Percentiles rank a stretch among this genome's conserved stretches.
Evolutionary conservation across 768 basidiomycete genomes (phyloP).

Genomic region (Podaxis carcinomalis): DNA sequence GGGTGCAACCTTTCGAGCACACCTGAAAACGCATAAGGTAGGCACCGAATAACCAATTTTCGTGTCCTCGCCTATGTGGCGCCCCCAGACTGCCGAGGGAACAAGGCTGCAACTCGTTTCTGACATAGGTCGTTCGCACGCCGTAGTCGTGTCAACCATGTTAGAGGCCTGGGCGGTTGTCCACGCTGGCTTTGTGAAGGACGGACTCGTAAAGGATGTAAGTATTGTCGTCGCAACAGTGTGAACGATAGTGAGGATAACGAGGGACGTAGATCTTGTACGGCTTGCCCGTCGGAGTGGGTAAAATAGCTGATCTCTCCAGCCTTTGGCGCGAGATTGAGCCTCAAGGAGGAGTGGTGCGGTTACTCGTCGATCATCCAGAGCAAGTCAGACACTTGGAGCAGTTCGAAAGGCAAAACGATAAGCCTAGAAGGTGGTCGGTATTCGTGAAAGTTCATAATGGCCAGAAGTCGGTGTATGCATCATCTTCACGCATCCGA

Average conservation of each 20-base stretch:
- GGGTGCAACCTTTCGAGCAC: conserved; percentile 73
- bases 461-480: conserved; percentile 59
- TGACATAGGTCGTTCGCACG: conserved; percentile 44
- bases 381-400: conserved; percentile 67
- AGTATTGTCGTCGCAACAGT: conserved; percentile 21
- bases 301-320: conserved; percentile 71
- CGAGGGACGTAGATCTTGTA: conserved; percentile 61
- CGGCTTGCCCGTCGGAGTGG: conserved; percentile 64
- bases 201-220: conserved; percentile 77
- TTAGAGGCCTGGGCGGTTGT: conserved; percentile 80
- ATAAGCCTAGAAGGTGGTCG: conserved; percentile 53
- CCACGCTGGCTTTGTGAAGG: conserved; percentile 59
- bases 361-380: conserved; percentile 73
- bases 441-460: conserved; percentile 80
- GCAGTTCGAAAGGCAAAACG: conserved; percentile 44
- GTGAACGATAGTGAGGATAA: not conserved
- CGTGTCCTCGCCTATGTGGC: not conserved
- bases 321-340: conserved; percentile 52
- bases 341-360: conserved; percentile 51
- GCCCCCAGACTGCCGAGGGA: conserved; percentile 68
- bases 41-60: not conserved
- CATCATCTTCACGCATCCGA: not conserved
- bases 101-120: conserved; percentile 64
- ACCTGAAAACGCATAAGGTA: conserved; percentile 85
- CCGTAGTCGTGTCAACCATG: conserved; percentile 77